These are phyloP conservation scores for Apostasia ramifera DNA, from an alignment of 106 monocot genomes.

Conservation along the genomic window DNA sequence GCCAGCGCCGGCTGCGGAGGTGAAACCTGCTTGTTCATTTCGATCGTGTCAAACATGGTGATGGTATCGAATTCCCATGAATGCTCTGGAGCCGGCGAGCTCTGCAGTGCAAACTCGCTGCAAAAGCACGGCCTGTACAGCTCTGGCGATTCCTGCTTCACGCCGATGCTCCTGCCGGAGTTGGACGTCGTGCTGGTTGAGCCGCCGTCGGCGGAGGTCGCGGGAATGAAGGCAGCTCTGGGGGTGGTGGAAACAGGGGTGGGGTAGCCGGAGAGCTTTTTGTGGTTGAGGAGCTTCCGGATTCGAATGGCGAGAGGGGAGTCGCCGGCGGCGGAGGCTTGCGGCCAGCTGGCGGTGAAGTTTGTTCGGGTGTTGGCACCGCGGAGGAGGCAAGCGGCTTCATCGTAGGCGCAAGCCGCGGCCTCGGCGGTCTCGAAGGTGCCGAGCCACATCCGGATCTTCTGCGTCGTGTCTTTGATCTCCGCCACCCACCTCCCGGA, in stretches of 20 bases:
- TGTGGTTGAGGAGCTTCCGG: constrained; percentile 8
- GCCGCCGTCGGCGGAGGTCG: background rate
- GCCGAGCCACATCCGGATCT: constrained; percentile 73
- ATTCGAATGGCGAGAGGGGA: constrained; percentile 19
- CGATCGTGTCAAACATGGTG: background rate
- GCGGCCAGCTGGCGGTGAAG: constrained; percentile 17
- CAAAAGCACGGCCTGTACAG: background rate
- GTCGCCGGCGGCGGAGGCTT: background rate
- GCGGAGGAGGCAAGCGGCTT: constrained; percentile 58
- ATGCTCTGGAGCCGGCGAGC: background rate
- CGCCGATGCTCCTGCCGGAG: background rate
- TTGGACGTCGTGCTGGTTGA: background rate
- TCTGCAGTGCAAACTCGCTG: background rate
- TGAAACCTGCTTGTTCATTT: background rate
- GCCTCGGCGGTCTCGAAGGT: constrained; percentile 69
- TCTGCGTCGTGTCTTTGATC: constrained; percentile 61
- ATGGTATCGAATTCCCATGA: constrained; percentile 6
- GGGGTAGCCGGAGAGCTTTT: background rate
- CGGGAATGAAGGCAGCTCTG: too few relatives aligned
- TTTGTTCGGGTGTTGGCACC: constrained; percentile 58
- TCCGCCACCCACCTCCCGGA: constrained; percentile 75
- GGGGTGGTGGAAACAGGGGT: too few relatives aligned
- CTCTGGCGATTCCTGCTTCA: background rate
- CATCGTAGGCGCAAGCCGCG: constrained; percentile 52
- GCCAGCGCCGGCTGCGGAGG: background rate